Evolutionary conservation across 768 basidiomycete genomes (phyloP).

Genomic region (Rhizopogon vinicolor): DNA sequence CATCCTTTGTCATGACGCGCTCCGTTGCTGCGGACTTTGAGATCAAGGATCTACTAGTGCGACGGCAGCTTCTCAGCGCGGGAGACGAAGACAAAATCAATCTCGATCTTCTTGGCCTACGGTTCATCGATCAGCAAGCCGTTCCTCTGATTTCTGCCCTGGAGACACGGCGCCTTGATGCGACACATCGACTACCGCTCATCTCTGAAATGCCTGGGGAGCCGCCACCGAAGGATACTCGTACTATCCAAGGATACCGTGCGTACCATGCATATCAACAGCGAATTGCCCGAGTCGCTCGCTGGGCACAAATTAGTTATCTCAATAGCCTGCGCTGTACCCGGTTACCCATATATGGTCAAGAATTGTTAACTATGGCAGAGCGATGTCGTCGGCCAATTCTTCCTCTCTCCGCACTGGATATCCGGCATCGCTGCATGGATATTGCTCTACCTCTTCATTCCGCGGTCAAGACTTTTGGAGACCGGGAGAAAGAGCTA

Average conservation of each 20-base stretch:
- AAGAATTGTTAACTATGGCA: conserved; percentile 41
- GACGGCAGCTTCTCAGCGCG: conserved; percentile 63
- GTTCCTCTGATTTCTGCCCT: conserved; percentile 48
- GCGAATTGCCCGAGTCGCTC: conserved; percentile 46
- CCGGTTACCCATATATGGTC: conserved; percentile 36
- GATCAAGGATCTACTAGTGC: conserved; percentile 83
- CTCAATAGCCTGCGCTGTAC: conserved; percentile 72
- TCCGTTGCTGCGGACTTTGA: conserved; percentile 77
- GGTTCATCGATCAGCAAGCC: conserved; percentile 54
- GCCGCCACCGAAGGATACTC: conserved; percentile 68
- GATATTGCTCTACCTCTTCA: conserved; percentile 40
- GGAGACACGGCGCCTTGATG: conserved; percentile 55
- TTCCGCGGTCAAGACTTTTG: conserved; percentile 58
- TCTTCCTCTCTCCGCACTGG: conserved; percentile 44
- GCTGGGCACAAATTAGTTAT: conserved; percentile 68
- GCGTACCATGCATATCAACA: conserved; percentile 44
- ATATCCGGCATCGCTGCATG: conserved; percentile 34
- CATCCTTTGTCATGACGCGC: conserved; percentile 68
- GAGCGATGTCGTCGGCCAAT: conserved; percentile 40
- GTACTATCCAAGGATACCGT: conserved; percentile 71
- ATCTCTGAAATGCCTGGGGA: conserved; percentile 52
- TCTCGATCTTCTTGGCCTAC: conserved; percentile 61
- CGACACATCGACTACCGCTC: conserved; percentile 49
- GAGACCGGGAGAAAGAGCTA: conserved; percentile 51
- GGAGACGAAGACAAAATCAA: conserved; percentile 49